Conservation (phyloP, 371 early-diverging fungal species). For the Rhizopus delemar region DNA sequence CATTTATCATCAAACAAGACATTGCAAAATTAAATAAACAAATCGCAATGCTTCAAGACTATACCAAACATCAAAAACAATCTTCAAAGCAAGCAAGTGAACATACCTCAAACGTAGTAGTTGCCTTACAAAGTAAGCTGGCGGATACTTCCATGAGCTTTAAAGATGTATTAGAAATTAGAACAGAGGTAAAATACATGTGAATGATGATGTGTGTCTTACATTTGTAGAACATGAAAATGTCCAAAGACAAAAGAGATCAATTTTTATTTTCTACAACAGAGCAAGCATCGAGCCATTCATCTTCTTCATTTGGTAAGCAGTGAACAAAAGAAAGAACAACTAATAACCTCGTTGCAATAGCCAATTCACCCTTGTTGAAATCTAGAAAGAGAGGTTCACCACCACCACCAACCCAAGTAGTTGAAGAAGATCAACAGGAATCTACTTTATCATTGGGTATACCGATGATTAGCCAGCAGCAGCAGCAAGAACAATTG, state of each 20-base stretch:
- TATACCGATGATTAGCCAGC: constrained; percentile 52
- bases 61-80: constrained; percentile 53
- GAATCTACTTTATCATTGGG: constrained; percentile 50
- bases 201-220: neutral
- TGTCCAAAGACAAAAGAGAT: constrained; percentile 70
- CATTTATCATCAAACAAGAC: constrained; percentile 92
- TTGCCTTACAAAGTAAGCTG: constrained; percentile 86
- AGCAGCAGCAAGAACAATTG: constrained; percentile 65
- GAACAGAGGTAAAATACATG: constrained; percentile 66
- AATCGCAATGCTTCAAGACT: constrained; percentile 80
- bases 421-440: constrained; percentile 24
- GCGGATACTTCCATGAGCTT: constrained; percentile 88
- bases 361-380: constrained; percentile 64
- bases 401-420: constrained; percentile 23
- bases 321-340: neutral
- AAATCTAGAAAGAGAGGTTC: constrained; percentile 48
- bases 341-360: neutral
- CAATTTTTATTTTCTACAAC: constrained; percentile 52
- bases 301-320: constrained; percentile 34
- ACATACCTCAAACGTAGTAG: constrained; percentile 91
- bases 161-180: constrained; percentile 90
- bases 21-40: constrained; percentile 91
- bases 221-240: constrained; percentile 66
- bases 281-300: constrained; percentile 30
- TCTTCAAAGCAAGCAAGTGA: constrained; percentile 78